Evolutionary conservation across 805 yeast genomes (phyloP), one percentile per base, ranked within the genome.

Genomic region (Yarrowia sp.): DNA sequence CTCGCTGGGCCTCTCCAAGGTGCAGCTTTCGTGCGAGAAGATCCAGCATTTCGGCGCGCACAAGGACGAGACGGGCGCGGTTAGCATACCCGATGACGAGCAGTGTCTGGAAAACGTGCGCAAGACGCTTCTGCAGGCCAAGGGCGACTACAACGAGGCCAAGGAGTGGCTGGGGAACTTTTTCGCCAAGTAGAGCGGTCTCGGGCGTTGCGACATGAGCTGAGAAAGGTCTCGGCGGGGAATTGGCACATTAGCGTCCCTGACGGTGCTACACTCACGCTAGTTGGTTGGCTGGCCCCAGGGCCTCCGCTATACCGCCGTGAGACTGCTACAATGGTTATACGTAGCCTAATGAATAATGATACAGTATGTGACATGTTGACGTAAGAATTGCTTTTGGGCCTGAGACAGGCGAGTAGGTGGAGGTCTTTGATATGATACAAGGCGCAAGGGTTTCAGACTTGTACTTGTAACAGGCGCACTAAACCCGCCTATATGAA

Each of bases 1-100:
- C 1, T 93, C 97, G 0, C 77, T 94, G 63, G 99, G 99, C 2
- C 79, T 94, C 62, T 83, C 82, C 46, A 84, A 85, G 65, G 88
- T 94, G 55, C 91, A 91, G 63, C 82, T 84, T 70, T 87, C 91
- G 68, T 94, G 99, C 75, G 99, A 92, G 73, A 79, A 92, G 66
- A 92, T 94, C 65, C 99, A 94, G 74, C 92, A 92, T 72, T 84
- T 89, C 66, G 98, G 97, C 21, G 82, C 83, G 63, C 77, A 76
- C 66, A 74, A 68, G 55, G 75, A 72, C 31, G 72, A 69, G 38
- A 63, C 70, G 9, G 79, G 78, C n/a, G 67, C 67, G 3, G 66
- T 65, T 12, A 70, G 68, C 25, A 69, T 74, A 36, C 64, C 56
- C 35, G 70, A 70, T 32, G 68, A 71, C 14, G 68, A 66, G 25